These are phyloP conservation scores for Lactarius vividus DNA, from an alignment of 768 basidiomycete species.

Conservation along the genomic window DNA sequence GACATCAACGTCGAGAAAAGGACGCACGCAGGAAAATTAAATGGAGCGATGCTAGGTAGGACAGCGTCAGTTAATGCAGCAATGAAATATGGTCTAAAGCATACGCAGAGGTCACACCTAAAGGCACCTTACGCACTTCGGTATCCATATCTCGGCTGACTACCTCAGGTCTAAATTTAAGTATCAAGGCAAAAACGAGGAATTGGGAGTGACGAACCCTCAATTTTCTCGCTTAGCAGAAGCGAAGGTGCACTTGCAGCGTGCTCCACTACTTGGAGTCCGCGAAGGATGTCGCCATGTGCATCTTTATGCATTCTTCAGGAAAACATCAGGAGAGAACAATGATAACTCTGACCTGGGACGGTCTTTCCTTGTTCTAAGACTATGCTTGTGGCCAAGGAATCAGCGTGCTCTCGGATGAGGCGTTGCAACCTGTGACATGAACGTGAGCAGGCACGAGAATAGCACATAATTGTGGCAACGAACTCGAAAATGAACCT, in stretches of 20 bases:
- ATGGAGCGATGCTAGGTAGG: conserved; percentile 65
- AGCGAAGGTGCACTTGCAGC: conserved; percentile 79
- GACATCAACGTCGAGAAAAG: neutral
- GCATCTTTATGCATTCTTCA: conserved; percentile 56
- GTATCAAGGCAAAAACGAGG: neutral
- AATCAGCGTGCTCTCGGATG: conserved; percentile 81
- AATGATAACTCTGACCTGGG: conserved; percentile 49
- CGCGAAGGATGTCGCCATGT: conserved; percentile 90
- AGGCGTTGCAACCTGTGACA: conserved; percentile 75
- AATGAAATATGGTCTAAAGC: neutral
- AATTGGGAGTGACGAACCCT: conserved; percentile 52
- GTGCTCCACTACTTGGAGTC: conserved; percentile 84
- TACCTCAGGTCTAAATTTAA: conserved; percentile 29
- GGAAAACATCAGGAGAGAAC: neutral
- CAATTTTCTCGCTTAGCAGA: conserved; percentile 87
- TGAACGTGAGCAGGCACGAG: conserved; percentile 5
- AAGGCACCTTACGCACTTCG: conserved; percentile 73
- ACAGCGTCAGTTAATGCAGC: conserved; percentile 3
- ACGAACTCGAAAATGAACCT: conserved; percentile 84
- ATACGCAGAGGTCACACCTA: conserved; percentile 81
- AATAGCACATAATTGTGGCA: neutral
- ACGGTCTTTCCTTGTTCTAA: conserved; percentile 96
- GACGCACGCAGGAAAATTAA: conserved; percentile 84
- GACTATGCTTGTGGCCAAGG: conserved; percentile 85
- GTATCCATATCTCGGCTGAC: conserved; percentile 98